Conservation (phyloP, 768 basidiomycete species). For the Termitomyces sp. region DNA sequence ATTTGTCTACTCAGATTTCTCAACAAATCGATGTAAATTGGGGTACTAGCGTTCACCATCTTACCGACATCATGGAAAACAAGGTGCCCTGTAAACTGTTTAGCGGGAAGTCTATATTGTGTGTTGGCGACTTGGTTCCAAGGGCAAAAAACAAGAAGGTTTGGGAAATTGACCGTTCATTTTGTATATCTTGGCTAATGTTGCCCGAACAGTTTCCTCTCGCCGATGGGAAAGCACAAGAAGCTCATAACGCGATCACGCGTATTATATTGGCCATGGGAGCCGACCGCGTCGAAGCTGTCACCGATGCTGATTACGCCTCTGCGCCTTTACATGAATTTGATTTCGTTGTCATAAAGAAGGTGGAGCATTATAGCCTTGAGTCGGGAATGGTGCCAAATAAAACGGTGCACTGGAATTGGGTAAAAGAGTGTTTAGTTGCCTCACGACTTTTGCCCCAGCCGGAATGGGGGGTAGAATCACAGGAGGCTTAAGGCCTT, state of each 20-base stretch:
- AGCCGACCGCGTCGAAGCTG: constrained; percentile 65
- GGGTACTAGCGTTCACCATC: constrained; percentile 46
- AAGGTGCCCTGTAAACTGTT: constrained; percentile 57
- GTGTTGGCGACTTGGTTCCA: constrained; percentile 59
- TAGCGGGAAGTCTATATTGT: constrained; percentile 50
- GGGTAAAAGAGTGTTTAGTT: constrained; percentile 79
- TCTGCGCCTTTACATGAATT: constrained; percentile 35
- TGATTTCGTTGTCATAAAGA: constrained; percentile 63
- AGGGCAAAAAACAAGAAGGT: constrained; percentile 38
- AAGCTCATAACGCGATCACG: constrained; percentile 44
- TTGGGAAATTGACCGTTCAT: neutral
- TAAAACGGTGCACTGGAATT: constrained; percentile 51
- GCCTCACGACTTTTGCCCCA: constrained; percentile 49
- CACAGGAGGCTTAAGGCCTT: constrained; percentile 15
- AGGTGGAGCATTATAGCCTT: constrained; percentile 29
- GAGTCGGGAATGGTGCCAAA: constrained; percentile 17
- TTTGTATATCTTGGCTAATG: constrained; percentile 7
- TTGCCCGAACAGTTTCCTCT: constrained; percentile 17
- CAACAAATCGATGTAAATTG: constrained; percentile 49
- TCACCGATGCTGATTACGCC: constrained; percentile 43
- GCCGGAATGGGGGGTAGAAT: constrained; percentile 23
- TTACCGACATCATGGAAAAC: constrained; percentile 59
- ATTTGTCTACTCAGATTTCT: constrained; percentile 30
- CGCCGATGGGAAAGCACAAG: constrained; percentile 30
- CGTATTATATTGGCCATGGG: constrained; percentile 80